These are phyloP conservation scores for Canna indica DNA, from an alignment of 176 grass and related monocot species.

Conservation along the genomic window DNA sequence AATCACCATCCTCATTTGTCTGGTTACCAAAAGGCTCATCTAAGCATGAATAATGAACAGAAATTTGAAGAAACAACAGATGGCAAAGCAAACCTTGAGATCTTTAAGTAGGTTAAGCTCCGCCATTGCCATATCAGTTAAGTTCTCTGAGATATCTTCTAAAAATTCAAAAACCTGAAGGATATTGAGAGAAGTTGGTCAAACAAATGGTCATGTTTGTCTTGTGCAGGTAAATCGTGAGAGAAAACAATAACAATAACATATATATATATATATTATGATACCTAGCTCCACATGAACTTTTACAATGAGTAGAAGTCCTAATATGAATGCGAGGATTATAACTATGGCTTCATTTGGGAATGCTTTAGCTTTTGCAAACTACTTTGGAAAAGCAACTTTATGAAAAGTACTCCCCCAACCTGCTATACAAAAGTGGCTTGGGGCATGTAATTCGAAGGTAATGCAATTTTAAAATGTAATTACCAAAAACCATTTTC, in stretches of 20 bases:
- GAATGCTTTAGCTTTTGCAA: too few species aligned
- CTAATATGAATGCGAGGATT: too few species aligned
- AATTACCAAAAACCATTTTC: too few species aligned
- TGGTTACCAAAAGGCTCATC: slow-evolving; percentile 26
- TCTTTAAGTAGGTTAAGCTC: slow-evolving; percentile 85
- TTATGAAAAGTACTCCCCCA: too few species aligned
- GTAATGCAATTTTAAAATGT: too few species aligned
- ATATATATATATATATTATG: too few species aligned
- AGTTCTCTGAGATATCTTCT: slow-evolving; percentile 67
- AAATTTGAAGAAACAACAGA: slow-evolving; percentile 1
- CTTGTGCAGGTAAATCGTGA: background rate
- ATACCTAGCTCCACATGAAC: too few species aligned
- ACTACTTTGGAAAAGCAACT: too few species aligned
- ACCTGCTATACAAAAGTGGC: too few species aligned
- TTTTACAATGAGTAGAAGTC: too few species aligned
- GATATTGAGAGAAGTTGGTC: slow-evolving; percentile 7
- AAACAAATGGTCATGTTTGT: slow-evolving; percentile 1
- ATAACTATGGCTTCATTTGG: too few species aligned
- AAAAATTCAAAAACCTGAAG: slow-evolving; percentile 87
- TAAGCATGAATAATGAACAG: slow-evolving; percentile 2
- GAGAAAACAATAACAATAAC: background rate
- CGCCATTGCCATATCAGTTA: slow-evolving; percentile 52
- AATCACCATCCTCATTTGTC: slow-evolving; percentile 68
- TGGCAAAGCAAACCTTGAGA: slow-evolving; percentile 49
- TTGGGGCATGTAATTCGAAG: too few species aligned